phyloP scores from a whole-genome alignment of 257 asterid species.

The Solanum chilense region DNA sequence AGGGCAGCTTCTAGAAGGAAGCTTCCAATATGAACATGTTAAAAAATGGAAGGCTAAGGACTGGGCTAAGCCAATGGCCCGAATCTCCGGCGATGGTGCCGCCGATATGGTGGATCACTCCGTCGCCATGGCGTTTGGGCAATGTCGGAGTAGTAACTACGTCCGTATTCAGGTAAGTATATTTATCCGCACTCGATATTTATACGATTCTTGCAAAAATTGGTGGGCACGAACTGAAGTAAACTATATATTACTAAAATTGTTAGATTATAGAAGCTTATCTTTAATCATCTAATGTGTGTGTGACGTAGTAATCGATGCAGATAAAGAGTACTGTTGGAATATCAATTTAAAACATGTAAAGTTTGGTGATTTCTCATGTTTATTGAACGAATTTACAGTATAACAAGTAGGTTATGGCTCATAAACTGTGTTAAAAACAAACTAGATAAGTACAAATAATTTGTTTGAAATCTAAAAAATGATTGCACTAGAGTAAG shows the following conservation, averaged over 20 bases:
- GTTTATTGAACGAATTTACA: not conserved
- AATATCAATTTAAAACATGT: not conserved
- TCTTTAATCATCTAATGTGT: not conserved
- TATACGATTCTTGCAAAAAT: not conserved
- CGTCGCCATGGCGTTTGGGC: constrained; percentile 69
- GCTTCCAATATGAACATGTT: constrained; percentile 48
- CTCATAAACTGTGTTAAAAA: not conserved
- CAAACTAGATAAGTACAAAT: not conserved
- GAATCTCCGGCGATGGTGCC: constrained; percentile 56
- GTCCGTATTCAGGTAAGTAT: constrained; percentile 53
- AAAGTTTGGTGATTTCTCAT: not conserved
- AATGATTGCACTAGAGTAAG: not conserved
- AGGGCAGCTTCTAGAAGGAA: constrained; percentile 47
- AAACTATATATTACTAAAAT: not conserved
- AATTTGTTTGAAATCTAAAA: not conserved
- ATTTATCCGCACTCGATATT: not conserved
- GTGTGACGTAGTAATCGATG: not conserved
- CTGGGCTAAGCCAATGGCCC: constrained; percentile 63
- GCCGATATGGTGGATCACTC: constrained; percentile 75
- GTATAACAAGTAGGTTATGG: not conserved
- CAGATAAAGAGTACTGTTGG: not conserved
- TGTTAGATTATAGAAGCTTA: not conserved
- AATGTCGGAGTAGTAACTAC: constrained; percentile 39
- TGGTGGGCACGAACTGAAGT: not conserved
- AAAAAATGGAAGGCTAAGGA: constrained; percentile 59